A percentile compares a stretch with the other conserved stretches of the same genome.
These are phyloP conservation scores for Penicillium chermesinum DNA, from an alignment of 495 filamentous ascomycete species.

Conservation along the genomic window DNA sequence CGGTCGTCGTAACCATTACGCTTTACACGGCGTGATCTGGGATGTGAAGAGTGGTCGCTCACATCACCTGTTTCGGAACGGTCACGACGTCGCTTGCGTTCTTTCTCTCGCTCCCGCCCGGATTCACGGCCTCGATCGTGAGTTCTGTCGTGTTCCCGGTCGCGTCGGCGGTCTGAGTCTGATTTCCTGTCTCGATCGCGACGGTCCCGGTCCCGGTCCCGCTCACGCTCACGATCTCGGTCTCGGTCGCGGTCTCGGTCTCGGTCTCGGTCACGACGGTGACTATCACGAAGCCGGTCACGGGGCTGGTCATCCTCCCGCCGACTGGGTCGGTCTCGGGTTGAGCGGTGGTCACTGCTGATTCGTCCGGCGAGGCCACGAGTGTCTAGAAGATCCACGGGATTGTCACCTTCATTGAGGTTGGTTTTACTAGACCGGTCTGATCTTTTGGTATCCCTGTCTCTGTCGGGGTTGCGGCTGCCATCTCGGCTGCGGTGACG, in stretches of 20 bases:
- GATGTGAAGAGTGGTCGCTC: conserved; percentile 31
- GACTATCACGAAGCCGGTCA: conserved; percentile 20
- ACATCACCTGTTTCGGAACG: conserved; percentile 38
- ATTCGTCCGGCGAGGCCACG: conserved; percentile 21
- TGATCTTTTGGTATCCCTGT: conserved; percentile 21
- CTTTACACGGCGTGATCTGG: conserved; percentile 41
- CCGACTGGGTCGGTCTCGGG: conserved; percentile 36
- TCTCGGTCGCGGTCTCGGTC: conserved; percentile 19
- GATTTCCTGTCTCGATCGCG: conserved; percentile 31
- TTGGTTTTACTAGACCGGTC: conserved; percentile 18
- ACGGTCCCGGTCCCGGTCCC: conserved; percentile 25
- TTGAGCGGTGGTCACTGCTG: conserved; percentile 29
- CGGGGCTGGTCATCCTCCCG: conserved; percentile 32
- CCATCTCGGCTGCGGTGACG: conserved; percentile 48
- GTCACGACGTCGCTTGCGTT: conserved; percentile 53
- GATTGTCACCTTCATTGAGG: conserved; percentile 16
- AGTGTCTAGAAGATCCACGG: conserved; percentile 6
- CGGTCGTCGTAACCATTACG: conserved; percentile 27
- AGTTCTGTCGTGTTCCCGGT: conserved; percentile 25
- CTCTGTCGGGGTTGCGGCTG: conserved; percentile 25
- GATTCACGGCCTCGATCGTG: conserved; percentile 26
- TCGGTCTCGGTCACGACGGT: conserved; percentile 31
- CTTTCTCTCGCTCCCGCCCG: conserved; percentile 45
- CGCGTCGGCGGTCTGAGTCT: conserved; percentile 34
- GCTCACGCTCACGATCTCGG: conserved; percentile 8